Percentiles rank a stretch among this genome's conserved stretches.
These are phyloP conservation scores for Lodderomyces pseudojiufengensis DNA, from an alignment of 1,139 yeast species.

Conservation along the genomic window DNA sequence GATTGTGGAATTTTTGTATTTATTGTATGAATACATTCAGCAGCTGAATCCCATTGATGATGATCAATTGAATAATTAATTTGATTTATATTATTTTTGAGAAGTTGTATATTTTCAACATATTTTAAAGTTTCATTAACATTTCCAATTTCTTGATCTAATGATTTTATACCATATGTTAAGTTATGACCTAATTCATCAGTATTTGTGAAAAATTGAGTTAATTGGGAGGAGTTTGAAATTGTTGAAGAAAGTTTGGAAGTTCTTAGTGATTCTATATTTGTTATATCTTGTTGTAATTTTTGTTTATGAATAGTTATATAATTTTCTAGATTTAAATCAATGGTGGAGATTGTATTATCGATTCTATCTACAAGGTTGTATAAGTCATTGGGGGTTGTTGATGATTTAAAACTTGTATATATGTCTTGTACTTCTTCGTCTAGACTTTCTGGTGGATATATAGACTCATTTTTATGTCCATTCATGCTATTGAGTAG, in stretches of 20 bases:
- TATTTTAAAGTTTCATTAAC: conserved; percentile 64
- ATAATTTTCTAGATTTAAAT: conserved; percentile 24
- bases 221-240: conserved; percentile 43
- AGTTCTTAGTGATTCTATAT: conserved; percentile 37
- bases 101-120: conserved; percentile 59
- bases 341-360: conserved; percentile 11
- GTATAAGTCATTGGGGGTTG: conserved; percentile 15
- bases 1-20: conserved; percentile 52
- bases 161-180: conserved; percentile 63
- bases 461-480: no score
- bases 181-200: conserved; percentile 63
- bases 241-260: conserved; percentile 38
- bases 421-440: conserved; percentile 7
- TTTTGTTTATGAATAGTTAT: conserved; percentile 25
- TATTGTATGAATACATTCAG: conserved; percentile 52
- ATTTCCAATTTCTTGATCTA: conserved; percentile 68
- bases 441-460: not conserved
- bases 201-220: conserved; percentile 53
- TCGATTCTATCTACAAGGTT: conserved; percentile 17
- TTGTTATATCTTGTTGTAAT: conserved; percentile 35
- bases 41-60: conserved; percentile 70
- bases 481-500: no score
- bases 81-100: conserved; percentile 63
- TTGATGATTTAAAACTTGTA: conserved; percentile 9
- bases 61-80: conserved; percentile 67